A percentile compares a stretch with the other conserved stretches of the same genome.
phyloP scores from a whole-genome alignment of 352 stramenopile genomes.

The Halophytophthora batemanensis region DNA sequence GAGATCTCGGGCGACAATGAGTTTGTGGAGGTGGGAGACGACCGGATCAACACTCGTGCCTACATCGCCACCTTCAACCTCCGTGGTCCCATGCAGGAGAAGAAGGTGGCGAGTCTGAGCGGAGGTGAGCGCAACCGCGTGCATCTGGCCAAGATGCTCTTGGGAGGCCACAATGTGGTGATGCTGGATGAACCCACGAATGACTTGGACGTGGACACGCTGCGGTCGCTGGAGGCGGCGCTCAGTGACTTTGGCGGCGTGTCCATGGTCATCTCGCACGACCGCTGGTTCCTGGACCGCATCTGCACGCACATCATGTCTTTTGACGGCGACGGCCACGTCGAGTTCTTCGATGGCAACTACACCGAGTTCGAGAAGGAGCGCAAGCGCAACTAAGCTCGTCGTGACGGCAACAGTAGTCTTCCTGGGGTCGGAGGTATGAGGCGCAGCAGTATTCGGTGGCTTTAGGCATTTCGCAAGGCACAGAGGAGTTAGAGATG shows the following conservation, averaged over 20 bases:
- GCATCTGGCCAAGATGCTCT: slow-evolving; percentile 82
- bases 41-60: slow-evolving; percentile 77
- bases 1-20: slow-evolving; percentile 86
- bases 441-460: not conserved
- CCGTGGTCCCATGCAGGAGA: slow-evolving; percentile 81
- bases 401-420: too few relatives aligned
- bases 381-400: slow-evolving; percentile 26
- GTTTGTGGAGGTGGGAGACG: slow-evolving; percentile 71
- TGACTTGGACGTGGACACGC: slow-evolving; percentile 81
- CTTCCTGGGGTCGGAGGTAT: too few relatives aligned
- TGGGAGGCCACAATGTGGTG: slow-evolving; percentile 82
- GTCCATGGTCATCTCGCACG: slow-evolving; percentile 94
- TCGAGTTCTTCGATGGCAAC: slow-evolving; percentile 85
- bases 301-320: slow-evolving; percentile 87
- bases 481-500: too few relatives aligned
- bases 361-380: slow-evolving; percentile 86
- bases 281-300: slow-evolving; percentile 95
- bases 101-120: slow-evolving; percentile 71
- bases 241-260: slow-evolving; percentile 89
- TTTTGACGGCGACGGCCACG: slow-evolving; percentile 70
- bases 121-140: slow-evolving; percentile 85
- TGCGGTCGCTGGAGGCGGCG: slow-evolving; percentile 86
- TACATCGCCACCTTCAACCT: slow-evolving; percentile 89
- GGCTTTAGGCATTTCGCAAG: not conserved
- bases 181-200: slow-evolving; percentile 89